These are phyloP conservation scores for Ilyonectria destructans DNA, from an alignment of 2,329 filamentous ascomycete species.

Conservation along the genomic window DNA sequence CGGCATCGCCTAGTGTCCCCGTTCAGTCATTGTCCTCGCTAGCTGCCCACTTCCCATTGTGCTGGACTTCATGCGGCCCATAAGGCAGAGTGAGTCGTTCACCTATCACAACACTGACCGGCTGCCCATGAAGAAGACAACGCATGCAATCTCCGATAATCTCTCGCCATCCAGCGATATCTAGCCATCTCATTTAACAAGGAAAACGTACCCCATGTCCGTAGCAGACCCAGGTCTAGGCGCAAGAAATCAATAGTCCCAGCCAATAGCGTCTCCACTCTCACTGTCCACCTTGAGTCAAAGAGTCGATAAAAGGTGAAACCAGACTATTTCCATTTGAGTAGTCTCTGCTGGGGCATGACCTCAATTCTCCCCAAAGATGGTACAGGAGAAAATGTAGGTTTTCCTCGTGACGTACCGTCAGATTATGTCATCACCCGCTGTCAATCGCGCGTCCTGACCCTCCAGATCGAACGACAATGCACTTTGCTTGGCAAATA, in stretches of 20 bases:
- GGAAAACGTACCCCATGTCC: neutral
- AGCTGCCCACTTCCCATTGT: neutral
- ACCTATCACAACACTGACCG: no score
- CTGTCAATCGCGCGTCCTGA: neutral
- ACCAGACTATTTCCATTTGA: conserved; percentile 34
- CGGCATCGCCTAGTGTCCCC: neutral
- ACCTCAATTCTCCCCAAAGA: neutral
- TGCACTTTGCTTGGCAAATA: no score
- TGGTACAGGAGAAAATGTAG: neutral
- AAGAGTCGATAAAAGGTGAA: neutral
- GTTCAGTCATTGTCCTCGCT: neutral
- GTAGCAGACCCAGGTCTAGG: neutral
- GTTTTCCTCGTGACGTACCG: neutral
- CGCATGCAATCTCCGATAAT: neutral
- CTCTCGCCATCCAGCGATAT: neutral
- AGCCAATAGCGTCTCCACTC: neutral
- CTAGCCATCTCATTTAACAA: neutral
- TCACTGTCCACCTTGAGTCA: neutral
- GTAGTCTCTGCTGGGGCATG: neutral
- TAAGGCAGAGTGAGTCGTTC: no score
- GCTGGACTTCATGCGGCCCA: neutral
- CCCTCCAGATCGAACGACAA: no score
- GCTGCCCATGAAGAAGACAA: no score
- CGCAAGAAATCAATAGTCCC: neutral
- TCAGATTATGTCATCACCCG: neutral